phyloP scores from a whole-genome alignment of 345 rosid species.

The Linum usitatissimum region DNA sequence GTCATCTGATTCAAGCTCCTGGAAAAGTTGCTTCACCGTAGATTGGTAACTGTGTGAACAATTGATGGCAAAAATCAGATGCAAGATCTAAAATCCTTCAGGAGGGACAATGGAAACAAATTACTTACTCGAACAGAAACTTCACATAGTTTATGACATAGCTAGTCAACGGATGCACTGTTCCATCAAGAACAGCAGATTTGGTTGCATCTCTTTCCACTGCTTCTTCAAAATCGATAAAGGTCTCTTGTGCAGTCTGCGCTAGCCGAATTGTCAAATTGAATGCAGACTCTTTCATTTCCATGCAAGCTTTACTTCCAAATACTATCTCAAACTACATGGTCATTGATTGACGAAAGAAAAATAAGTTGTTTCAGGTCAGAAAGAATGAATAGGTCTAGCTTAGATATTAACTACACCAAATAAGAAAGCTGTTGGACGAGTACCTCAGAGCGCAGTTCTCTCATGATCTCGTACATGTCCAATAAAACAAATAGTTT shows the following conservation, averaged over 20 bases:
- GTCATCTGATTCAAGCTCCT: constrained; percentile 52
- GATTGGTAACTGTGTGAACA: constrained; percentile 66
- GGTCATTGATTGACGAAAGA: not conserved
- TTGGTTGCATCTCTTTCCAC: constrained; percentile 97
- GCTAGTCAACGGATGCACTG: constrained; percentile 96
- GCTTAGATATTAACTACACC: too few species aligned
- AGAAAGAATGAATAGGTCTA: not conserved
- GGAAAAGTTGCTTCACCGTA: constrained; percentile 74
- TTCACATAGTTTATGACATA: constrained; percentile 92
- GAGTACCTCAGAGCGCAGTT: constrained; percentile 77
- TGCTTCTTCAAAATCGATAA: constrained; percentile 90
- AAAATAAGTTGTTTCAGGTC: not conserved
- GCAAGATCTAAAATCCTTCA: not conserved
- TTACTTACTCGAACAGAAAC: constrained; percentile 84
- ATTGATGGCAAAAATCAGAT: constrained; percentile 12
- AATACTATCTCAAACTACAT: constrained; percentile 55
- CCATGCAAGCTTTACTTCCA: constrained; percentile 52
- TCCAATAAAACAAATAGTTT: constrained; percentile 83
- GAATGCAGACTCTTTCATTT: constrained; percentile 70
- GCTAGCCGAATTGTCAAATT: constrained; percentile 73
- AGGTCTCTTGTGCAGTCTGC: constrained; percentile 88
- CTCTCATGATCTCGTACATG: constrained; percentile 98
- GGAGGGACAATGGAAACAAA: not conserved
- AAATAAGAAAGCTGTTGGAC: not conserved
- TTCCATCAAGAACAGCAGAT: constrained; percentile 92